phyloP scores from a whole-genome alignment of 1,139 yeast genomes.

The Saccharomyces hybrid region DNA sequence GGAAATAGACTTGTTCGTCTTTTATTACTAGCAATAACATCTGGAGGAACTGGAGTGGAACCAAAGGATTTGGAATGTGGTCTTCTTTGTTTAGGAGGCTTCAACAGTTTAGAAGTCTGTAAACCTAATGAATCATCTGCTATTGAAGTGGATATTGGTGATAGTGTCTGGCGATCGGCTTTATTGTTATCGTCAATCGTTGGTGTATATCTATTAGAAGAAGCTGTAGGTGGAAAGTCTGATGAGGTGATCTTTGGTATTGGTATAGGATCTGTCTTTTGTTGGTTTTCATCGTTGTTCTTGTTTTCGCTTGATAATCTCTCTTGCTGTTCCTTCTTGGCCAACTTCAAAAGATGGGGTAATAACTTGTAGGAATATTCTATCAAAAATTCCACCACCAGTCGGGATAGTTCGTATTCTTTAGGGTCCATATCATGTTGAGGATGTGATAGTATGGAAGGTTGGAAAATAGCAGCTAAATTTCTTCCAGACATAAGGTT shows the following conservation, averaged over 20 bases:
- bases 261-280: conserved; percentile 1
- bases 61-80: conserved; percentile 59
- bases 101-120: conserved; percentile 10
- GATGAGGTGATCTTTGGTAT: background rate
- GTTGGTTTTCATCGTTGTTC: conserved; percentile 4
- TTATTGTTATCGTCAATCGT: background rate
- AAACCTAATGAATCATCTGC: background rate
- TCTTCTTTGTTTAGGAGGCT: conserved; percentile 28
- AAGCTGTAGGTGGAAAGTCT: background rate
- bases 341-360: conserved; percentile 43
- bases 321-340: conserved; percentile 21
- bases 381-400: conserved; percentile 82
- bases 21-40: conserved; percentile 34
- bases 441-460: conserved; percentile 87
- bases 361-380: conserved; percentile 75
- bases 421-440: conserved; percentile 86
- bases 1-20: conserved; percentile 25
- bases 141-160: background rate
- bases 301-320: conserved; percentile 5
- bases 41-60: conserved; percentile 45
- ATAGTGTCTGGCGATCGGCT: background rate
- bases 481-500: conserved; percentile 92
- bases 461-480: conserved; percentile 93
- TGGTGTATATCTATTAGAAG: background rate
- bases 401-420: conserved; percentile 81